Percentiles rank a stretch among this genome's conserved stretches.
These are phyloP conservation scores for Cercophora samala DNA, from an alignment of 495 filamentous ascomycete species.

Conservation along the genomic window DNA sequence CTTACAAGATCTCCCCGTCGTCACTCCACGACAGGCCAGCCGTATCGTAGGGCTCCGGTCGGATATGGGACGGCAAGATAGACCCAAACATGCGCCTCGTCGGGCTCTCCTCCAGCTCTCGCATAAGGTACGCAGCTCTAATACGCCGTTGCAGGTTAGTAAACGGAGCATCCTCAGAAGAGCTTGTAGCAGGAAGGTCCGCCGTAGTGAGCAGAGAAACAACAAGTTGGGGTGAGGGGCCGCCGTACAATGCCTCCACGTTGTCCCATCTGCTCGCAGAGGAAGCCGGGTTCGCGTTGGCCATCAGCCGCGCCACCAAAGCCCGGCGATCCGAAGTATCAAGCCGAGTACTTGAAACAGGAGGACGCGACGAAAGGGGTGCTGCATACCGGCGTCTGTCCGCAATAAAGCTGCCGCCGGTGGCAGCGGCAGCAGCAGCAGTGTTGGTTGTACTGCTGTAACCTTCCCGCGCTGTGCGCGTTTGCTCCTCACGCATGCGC, in stretches of 20 bases:
- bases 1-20: constrained; percentile 68
- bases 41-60: constrained; percentile 49
- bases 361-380: constrained; percentile 16
- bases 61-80: constrained; percentile 15
- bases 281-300: constrained; percentile 14
- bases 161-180: neutral
- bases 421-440: neutral
- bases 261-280: constrained; percentile 18
- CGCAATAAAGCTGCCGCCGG: neutral
- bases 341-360: neutral
- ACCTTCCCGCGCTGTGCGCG: neutral
- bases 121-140: constrained; percentile 29
- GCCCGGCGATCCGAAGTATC: constrained; percentile 12
- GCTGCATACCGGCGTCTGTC: constrained; percentile 27
- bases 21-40: constrained; percentile 69
- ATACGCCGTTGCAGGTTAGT: constrained; percentile 21
- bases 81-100: constrained; percentile 20
- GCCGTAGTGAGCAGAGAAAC: neutral
- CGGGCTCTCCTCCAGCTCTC: constrained; percentile 32
- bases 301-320: constrained; percentile 20
- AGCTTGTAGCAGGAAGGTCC: neutral
- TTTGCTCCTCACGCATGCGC: neutral
- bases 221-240: constrained; percentile 10
- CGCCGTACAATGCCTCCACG: constrained; percentile 29
- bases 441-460: neutral